A percentile compares a stretch with the other conserved stretches of the same genome.
These are phyloP conservation scores for Pleurotus tuber-regium DNA, from an alignment of 768 basidiomycete species.

Conservation along the genomic window DNA sequence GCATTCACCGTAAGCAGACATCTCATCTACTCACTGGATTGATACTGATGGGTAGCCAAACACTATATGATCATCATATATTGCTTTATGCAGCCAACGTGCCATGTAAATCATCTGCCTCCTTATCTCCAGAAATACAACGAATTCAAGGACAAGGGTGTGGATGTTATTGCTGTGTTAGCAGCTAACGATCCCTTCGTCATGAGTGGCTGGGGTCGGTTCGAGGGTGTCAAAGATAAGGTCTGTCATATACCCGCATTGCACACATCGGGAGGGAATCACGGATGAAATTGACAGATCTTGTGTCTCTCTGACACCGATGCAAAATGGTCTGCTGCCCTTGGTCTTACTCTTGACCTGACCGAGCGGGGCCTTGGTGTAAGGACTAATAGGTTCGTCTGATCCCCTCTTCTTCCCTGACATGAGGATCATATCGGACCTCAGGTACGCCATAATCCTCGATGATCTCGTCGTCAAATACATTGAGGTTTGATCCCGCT, in stretches of 20 bases:
- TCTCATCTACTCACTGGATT: too few relatives aligned
- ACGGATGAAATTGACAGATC: conserved; percentile 41
- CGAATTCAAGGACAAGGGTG: conserved; percentile 75
- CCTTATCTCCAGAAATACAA: conserved; percentile 68
- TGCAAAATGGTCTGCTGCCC: conserved; percentile 51
- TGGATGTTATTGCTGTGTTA: conserved; percentile 69
- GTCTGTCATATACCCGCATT: conserved; percentile 26
- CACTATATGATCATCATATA: too few relatives aligned
- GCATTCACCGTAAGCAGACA: conserved; percentile 64
- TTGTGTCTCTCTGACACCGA: conserved; percentile 53
- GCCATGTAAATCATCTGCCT: conserved; percentile 62
- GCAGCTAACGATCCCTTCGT: conserved; percentile 83
- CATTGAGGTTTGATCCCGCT: conserved; percentile 41
- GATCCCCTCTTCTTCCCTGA: neutral
- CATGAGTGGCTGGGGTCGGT: conserved; percentile 61
- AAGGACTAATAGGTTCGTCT: conserved; percentile 53
- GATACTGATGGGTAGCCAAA: too few relatives aligned
- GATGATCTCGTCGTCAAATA: conserved; percentile 72
- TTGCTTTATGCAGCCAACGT: conserved; percentile 48
- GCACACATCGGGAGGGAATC: conserved; percentile 1
- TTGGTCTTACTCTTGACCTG: conserved; percentile 58
- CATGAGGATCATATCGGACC: neutral
- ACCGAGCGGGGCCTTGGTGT: conserved; percentile 33
- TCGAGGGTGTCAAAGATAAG: conserved; percentile 65
- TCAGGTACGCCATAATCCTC: conserved; percentile 47